Percentiles rank a stretch among this genome's conserved stretches.
Conservation (phyloP, 139 green algal species). For the Zygnema cylindricum region DNA sequence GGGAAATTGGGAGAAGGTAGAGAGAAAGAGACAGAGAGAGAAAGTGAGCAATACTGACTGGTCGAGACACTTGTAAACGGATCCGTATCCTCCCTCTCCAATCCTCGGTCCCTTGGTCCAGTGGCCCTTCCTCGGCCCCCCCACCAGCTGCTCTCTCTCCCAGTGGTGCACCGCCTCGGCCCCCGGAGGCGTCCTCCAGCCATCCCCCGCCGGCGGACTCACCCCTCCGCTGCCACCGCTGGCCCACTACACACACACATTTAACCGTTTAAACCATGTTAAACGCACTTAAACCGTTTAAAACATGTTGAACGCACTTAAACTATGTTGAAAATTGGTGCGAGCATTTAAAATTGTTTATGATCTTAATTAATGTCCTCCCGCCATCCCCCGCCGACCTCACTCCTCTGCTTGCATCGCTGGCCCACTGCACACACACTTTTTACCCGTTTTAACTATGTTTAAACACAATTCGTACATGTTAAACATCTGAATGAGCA, state of each 20-base stretch:
- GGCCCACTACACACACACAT: background rate
- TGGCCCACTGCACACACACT: no score
- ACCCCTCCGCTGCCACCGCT: background rate
- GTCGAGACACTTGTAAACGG: slow-evolving; percentile 44
- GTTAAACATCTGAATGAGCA: no score
- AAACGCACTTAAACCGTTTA: no score
- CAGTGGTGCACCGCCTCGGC: background rate
- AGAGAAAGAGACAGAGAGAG: background rate
- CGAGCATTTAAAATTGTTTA: no score
- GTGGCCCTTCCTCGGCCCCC: background rate
- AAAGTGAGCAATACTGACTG: background rate
- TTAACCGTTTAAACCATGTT: no score
- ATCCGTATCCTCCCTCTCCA: slow-evolving; percentile 29
- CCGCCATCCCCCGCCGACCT: no score
- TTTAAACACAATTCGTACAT: no score
- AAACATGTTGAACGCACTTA: no score
- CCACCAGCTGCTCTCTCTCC: slow-evolving; percentile 18
- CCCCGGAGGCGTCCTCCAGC: background rate
- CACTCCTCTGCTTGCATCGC: no score
- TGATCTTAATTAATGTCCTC: no score
- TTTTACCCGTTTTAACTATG: no score
- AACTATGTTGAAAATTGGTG: no score
- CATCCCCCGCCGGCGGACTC: background rate
- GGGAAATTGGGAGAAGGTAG: background rate
- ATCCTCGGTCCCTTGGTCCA: slow-evolving; percentile 45